Evolutionary conservation across 2,329 filamentous ascomycete genomes (phyloP).

Genomic region (Pseudopyrenochaeta lycopersici): DNA sequence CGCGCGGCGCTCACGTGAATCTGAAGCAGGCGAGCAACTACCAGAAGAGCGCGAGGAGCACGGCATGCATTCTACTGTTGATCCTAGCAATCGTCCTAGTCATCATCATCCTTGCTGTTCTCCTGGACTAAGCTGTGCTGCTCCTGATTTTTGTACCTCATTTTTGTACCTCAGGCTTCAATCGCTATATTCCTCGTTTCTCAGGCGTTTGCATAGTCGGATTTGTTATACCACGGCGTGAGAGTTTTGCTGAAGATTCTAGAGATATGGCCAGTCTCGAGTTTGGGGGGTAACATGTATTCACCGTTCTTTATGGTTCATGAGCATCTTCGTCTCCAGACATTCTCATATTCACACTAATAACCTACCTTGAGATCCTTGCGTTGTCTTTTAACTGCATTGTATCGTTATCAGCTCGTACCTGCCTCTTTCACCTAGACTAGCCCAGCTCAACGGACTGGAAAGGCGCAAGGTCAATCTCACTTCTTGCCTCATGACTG

Average conservation of each 20-base stretch:
- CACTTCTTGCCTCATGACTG: too few relatives aligned
- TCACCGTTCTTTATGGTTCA: neutral
- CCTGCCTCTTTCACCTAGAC: too few relatives aligned
- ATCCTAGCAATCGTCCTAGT: constrained; percentile 89
- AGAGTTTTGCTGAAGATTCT: neutral
- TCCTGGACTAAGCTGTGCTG: constrained; percentile 79
- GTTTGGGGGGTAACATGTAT: neutral
- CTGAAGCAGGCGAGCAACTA: constrained; percentile 86
- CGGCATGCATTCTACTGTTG: constrained; percentile 89
- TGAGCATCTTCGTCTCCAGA: neutral
- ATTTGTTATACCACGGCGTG: constrained; percentile 20
- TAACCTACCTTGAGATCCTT: too few relatives aligned
- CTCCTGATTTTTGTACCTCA: too few relatives aligned
- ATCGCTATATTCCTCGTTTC: neutral
- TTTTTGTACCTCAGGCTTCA: neutral
- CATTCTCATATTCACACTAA: too few relatives aligned
- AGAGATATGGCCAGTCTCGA: neutral
- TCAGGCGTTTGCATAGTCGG: constrained; percentile 13
- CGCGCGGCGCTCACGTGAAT: constrained; percentile 84
- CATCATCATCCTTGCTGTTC: constrained; percentile 87
- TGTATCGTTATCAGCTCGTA: too few relatives aligned
- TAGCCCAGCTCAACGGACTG: too few relatives aligned
- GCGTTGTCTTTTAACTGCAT: too few relatives aligned
- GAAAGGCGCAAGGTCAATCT: too few relatives aligned
- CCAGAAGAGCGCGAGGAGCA: constrained; percentile 94